Conservation (phyloP, 202 grass and related monocot genomes). For the Elaeis oleifera region DNA sequence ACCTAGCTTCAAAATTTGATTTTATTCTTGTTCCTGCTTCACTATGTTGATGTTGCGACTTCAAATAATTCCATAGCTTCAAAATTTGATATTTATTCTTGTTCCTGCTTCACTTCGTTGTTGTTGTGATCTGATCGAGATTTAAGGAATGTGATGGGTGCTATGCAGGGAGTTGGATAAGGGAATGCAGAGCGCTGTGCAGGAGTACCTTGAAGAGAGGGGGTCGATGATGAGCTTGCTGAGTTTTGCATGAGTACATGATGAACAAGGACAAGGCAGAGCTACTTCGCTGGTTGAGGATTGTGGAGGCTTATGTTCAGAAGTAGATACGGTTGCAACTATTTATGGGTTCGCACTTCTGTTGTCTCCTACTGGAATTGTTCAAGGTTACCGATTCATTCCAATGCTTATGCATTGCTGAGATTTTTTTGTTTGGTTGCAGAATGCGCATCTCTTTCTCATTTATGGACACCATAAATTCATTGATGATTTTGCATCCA, state of each 20-base stretch:
- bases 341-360: slow-evolving; percentile 4
- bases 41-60: too few species aligned
- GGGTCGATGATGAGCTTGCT: slow-evolving; percentile 55
- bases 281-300: slow-evolving; percentile 63
- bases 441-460: too few species aligned
- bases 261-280: slow-evolving; percentile 74
- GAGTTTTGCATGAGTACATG: slow-evolving; percentile 76
- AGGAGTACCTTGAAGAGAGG: slow-evolving; percentile 54
- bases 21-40: not conserved
- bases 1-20: not conserved
- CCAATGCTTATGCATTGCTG: too few species aligned
- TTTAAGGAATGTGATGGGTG: not conserved
- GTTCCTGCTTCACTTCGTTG: not conserved
- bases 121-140: not conserved
- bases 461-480: too few species aligned
- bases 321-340: slow-evolving; percentile 30
- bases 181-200: slow-evolving; percentile 32
- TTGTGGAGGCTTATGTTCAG: slow-evolving; percentile 46
- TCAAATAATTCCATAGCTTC: too few species aligned
- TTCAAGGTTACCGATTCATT: too few species aligned
- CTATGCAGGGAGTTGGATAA: slow-evolving; percentile 43
- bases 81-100: too few species aligned
- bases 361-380: slow-evolving; percentile 8
- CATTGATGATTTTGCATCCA: too few species aligned
- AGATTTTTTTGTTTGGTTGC: too few species aligned